A percentile compares a stretch with the other conserved stretches of the same genome.
Conservation (phyloP, 345 rosid species). For the Syzygium aromaticum region DNA sequence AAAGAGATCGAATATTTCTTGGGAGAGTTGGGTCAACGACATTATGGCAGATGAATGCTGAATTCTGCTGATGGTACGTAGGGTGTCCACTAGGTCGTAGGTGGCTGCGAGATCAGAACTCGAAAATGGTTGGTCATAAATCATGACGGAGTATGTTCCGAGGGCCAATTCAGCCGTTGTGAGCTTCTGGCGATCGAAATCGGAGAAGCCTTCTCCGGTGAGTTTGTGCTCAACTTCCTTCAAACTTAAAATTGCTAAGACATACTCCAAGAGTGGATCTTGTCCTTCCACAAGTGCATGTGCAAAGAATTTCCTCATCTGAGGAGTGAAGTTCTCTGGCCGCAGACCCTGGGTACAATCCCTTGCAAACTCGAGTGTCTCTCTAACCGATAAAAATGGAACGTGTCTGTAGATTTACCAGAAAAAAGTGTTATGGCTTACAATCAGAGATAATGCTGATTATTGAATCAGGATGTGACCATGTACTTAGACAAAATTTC, state of each 20-base stretch:
- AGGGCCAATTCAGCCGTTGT: conserved; percentile 24
- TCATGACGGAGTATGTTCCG: conserved; percentile 19
- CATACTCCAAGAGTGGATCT: conserved; percentile 24
- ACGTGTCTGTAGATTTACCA: conserved; percentile 14
- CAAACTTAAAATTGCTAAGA: conserved; percentile 16
- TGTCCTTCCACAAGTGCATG: conserved; percentile 31
- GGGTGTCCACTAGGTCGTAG: conserved; percentile 17
- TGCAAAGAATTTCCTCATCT: conserved; percentile 29
- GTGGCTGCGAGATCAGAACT: conserved; percentile 17
- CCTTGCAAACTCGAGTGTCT: conserved; percentile 32
- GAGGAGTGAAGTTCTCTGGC: conserved; percentile 26
- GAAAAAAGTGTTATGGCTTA: neutral
- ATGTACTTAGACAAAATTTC: neutral
- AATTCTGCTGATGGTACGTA: conserved; percentile 23
- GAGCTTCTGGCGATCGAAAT: conserved; percentile 19
- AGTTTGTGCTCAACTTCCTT: conserved; percentile 17
- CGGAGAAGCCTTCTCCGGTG: conserved; percentile 18
- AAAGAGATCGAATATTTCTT: conserved; percentile 17
- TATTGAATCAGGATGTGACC: neutral
- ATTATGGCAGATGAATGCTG: conserved; percentile 22
- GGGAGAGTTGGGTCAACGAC: conserved; percentile 14
- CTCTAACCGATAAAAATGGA: conserved; percentile 19
- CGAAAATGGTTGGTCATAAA: conserved; percentile 21
- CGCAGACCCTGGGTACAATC: conserved; percentile 25
- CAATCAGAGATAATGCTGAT: neutral